Conservation (phyloP, 1,284 basidiomycete genomes). For the Ceratobasidium sp. region DNA sequence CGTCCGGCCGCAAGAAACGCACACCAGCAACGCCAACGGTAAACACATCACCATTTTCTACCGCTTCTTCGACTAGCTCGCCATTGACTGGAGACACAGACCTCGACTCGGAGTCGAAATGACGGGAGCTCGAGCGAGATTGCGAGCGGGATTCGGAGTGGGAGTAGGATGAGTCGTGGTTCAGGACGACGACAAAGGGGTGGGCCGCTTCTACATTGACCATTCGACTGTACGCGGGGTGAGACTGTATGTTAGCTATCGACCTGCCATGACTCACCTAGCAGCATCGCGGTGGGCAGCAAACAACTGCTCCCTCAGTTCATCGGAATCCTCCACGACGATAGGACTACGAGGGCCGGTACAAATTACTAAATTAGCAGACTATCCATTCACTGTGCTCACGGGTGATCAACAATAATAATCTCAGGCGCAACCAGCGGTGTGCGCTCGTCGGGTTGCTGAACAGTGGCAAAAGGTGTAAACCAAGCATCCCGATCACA, state of each 20-base stretch:
- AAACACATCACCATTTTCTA: constrained; percentile 30
- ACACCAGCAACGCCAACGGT: constrained; percentile 28
- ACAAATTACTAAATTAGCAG: neutral
- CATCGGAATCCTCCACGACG: constrained; percentile 26
- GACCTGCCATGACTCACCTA: constrained; percentile 6
- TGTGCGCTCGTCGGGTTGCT: constrained; percentile 41
- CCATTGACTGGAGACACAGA: constrained; percentile 24
- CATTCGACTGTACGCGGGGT: constrained; percentile 30
- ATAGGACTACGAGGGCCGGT: constrained; percentile 19
- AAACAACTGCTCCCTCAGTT: constrained; percentile 40
- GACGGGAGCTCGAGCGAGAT: constrained; percentile 39
- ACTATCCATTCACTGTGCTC: neutral
- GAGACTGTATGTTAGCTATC: neutral
- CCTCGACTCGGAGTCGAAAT: constrained; percentile 37
- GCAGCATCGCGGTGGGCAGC: constrained; percentile 40
- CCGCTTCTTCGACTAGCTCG: neutral
- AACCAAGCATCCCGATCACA: constrained; percentile 6
- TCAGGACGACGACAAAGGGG: constrained; percentile 35
- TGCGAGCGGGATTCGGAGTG: constrained; percentile 38
- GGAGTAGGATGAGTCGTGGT: constrained; percentile 41
- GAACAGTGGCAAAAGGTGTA: constrained; percentile 21
- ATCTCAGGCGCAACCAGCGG: constrained; percentile 34
- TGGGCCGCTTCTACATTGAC: constrained; percentile 41
- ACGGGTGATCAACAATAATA: constrained; percentile 32
- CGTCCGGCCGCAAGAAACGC: constrained; percentile 44